Percentiles rank a stretch among this genome's conserved stretches.
These are phyloP conservation scores for Cryphonectria carpinicola DNA, from an alignment of 2,329 filamentous ascomycete genomes.

Conservation along the genomic window DNA sequence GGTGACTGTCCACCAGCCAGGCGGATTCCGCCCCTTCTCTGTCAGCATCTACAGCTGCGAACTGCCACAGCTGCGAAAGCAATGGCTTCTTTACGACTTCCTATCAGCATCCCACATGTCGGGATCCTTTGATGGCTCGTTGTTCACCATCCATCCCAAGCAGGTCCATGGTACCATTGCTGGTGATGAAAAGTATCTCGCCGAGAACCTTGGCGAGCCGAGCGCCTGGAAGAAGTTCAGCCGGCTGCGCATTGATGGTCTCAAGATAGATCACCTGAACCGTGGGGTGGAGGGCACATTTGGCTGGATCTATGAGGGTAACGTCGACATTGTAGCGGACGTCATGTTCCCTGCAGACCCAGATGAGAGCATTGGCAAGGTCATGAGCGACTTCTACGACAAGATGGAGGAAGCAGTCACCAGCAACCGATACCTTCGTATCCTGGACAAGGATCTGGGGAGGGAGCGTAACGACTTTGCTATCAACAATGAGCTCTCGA, in stretches of 20 bases:
- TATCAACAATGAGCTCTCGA: constrained; percentile 28
- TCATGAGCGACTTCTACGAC: constrained; percentile 97
- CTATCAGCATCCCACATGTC: constrained; percentile 95
- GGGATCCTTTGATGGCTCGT: constrained; percentile 89
- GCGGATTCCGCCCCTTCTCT: constrained; percentile 89
- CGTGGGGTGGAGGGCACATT: constrained; percentile 91
- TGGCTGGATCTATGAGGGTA: constrained; percentile 97
- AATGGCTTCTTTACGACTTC: constrained; percentile 98
- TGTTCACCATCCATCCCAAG: constrained; percentile 95
- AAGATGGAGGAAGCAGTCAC: constrained; percentile 91
- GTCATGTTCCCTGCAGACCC: constrained; percentile 90
- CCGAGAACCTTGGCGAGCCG: constrained; percentile 64
- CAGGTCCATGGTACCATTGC: constrained; percentile 83
- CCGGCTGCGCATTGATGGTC: constrained; percentile 85
- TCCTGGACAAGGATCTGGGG: constrained; percentile 56
- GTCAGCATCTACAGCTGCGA: constrained; percentile 97
- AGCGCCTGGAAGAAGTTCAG: constrained; percentile 95
- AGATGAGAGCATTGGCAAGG: constrained; percentile 87
- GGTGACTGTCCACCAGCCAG: constrained; percentile 88
- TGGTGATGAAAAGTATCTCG: constrained; percentile 57
- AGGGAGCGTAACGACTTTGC: constrained; percentile 30
- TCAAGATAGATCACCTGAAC: constrained; percentile 96
- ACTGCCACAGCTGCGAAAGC: constrained; percentile 87
- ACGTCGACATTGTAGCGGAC: constrained; percentile 94
- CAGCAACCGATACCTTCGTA: constrained; percentile 68